A percentile compares a stretch with the other conserved stretches of the same genome.
Evolutionary conservation across 2,329 filamentous ascomycete species (phyloP).

Genomic region (Aspergillus fijiensis): DNA sequence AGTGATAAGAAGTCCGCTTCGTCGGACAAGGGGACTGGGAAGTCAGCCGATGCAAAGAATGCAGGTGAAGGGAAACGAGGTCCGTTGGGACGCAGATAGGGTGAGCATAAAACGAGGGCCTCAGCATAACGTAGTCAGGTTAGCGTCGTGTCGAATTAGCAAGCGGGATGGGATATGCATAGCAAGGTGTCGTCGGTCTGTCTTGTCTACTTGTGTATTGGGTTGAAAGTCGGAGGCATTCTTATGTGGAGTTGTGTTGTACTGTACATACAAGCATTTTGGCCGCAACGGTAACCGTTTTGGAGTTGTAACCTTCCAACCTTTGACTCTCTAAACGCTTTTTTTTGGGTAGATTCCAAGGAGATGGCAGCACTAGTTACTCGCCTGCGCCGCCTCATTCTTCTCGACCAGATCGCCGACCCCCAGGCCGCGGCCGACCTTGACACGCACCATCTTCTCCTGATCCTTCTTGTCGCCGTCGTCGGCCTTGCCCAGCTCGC

Average conservation of each 20-base stretch:
- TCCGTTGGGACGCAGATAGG: not conserved
- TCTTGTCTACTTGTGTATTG: not conserved
- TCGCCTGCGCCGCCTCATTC: conserved; percentile 39
- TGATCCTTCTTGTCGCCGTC: conserved; percentile 42
- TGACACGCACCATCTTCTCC: conserved; percentile 75
- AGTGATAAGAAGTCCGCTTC: not conserved
- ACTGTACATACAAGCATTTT: not conserved
- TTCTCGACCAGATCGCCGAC: conserved; percentile 62
- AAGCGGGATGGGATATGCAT: not conserved
- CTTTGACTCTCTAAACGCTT: too few relatives aligned
- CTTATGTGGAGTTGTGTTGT: not conserved
- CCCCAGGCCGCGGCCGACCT: conserved; percentile 75
- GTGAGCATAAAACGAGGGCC: not conserved
- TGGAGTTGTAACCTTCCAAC: too few relatives aligned
- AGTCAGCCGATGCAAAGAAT: not conserved
- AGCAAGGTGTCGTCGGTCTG: not conserved
- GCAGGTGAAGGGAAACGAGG: not conserved
- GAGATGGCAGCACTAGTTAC: not conserved
- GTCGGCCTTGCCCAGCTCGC: conserved; percentile 59
- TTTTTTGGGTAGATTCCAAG: too few relatives aligned
- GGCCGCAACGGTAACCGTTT: too few relatives aligned
- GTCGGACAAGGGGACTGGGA: not conserved
- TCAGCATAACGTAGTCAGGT: not conserved
- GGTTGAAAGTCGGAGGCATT: not conserved
- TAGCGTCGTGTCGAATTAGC: not conserved